Evolutionary conservation across 805 yeast species (phyloP), one percentile per base, ranked within the genome.

Genomic region (Lipomyces orientalis): DNA sequence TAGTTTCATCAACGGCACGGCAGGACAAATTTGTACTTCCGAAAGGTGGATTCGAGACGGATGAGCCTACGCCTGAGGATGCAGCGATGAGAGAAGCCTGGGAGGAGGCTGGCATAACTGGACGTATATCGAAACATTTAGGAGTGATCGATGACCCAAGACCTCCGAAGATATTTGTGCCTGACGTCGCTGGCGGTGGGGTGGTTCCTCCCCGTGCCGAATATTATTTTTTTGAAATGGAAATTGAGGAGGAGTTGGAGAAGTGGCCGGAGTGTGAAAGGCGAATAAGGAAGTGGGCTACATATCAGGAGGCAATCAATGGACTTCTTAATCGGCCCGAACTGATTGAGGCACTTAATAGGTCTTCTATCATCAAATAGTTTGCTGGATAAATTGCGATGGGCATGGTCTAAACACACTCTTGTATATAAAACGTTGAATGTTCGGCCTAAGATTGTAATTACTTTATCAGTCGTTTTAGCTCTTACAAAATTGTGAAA

Each of bases 101-200:
- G 99, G 99, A 95, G 78, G 99, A 95, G 79, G 95, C 97, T 0
- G 99, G 99, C 0, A 90, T 90, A 31, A 85, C 84, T 46, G 97
- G 98, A 7, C 79, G 76, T 19, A 82, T 93, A 3, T 74, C 81
- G 3, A 73, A 75, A 54, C 82, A 82, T 66, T 79, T 94, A 54
- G 96, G 94, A 0, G 81, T 85, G 0, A 88, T 90, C 33, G 85
- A 84, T 58, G 97, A 93, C 71, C 75, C 77, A 77, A 76, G 88
- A 65, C 84, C 86, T 2, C 83, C 84, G 16, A 81, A 83, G 73
- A 76, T 73, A 43, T 43, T 83, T 84, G 55, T 14, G 55, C 25
- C 29, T 10, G 55, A 52, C 55, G 7, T 25, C 3, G 84, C 79
- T 78, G 54, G 74, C 68, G 72, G 60, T 60, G 31, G 74, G 16